Evolutionary conservation across 305 asterid species (phyloP), one percentile per base, ranked within the genome.

Genomic region (Fraxinus platypoda): DNA sequence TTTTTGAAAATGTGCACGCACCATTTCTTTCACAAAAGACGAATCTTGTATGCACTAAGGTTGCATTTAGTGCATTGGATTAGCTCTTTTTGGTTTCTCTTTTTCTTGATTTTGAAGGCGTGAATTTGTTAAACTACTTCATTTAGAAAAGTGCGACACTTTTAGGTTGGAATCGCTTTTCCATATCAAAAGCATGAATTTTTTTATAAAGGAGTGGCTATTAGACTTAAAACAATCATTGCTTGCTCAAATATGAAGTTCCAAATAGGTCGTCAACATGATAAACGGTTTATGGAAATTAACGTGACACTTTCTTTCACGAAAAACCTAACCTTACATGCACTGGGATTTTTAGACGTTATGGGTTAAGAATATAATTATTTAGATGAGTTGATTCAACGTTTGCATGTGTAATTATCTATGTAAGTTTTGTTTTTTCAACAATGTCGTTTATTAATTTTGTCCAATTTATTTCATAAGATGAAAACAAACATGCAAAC

Each of bases 401-500:
- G 8, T 6, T 59, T 5, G 26, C 11, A 6, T 1, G 2, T 8
- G 9, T 7, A 59, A 59, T 59, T 59, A 8, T 7, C 30, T 8
- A 59, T 2, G 5, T 21, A 7, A 35, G 7, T 7, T 3, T 12
- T 6, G 0, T 73, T 4, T 77, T 23, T 23, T 19, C 3, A 26
- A 49, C 21, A 49, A 43, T 43, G 9, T 49, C 9, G 1, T 5
- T 2, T 21, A 38, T 8, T 23, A n/a, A 2, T 78, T 34, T 21
- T 15, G 13, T 25, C 72, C 15, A 23, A 64, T 64, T 25, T 70
- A 19, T 78, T 59, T 72, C 80, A 90, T 95, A 91, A 88, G 80
- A 85, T 83, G 89, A 87, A 90, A 81, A 72, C 75, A 17, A 80
- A 59, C 80, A 35, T 83, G 86, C 87, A 87, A 74, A 54, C 88